Percentiles rank a stretch among this genome's conserved stretches.
phyloP scores from a whole-genome alignment of 2,329 filamentous ascomycete species.

The Kalaharituber pfeilii region DNA sequence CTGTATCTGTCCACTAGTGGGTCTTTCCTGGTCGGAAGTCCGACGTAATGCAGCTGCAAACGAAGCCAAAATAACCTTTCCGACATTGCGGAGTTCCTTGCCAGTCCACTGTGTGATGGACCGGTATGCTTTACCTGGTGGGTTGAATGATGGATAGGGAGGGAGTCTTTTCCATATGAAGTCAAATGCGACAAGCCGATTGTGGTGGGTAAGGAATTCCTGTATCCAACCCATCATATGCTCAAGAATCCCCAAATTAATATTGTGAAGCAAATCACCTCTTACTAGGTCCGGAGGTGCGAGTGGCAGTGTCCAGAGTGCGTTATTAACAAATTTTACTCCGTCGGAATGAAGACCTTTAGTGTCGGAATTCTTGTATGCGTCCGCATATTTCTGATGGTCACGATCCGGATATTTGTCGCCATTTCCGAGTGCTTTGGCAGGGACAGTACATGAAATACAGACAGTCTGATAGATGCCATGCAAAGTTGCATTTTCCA shows the following conservation, averaged over 20 bases:
- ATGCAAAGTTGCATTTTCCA: neutral
- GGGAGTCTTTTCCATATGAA: no score
- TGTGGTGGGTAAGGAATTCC: neutral
- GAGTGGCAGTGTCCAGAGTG: neutral
- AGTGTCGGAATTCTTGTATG: neutral
- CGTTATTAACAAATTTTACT: neutral
- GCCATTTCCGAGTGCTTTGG: neutral
- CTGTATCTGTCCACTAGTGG: neutral
- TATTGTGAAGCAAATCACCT: neutral
- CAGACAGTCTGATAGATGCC: neutral
- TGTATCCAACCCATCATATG: neutral
- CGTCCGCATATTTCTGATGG: neutral
- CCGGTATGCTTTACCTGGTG: neutral
- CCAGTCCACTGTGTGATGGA: constrained; percentile 5
- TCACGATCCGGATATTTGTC: neutral
- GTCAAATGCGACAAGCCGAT: neutral
- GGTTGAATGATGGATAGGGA: constrained; percentile 1
- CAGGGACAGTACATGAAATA: neutral
- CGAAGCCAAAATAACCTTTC: neutral
- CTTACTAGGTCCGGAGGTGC: neutral
- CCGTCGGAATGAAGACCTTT: neutral
- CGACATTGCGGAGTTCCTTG: no score
- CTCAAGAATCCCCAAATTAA: neutral
- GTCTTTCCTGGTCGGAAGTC: neutral
- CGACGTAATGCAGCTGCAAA: neutral